Evolutionary conservation across 176 grass and related monocot species (phyloP), one percentile per base, ranked within the genome.

Genomic region (Avena eriantha): DNA sequence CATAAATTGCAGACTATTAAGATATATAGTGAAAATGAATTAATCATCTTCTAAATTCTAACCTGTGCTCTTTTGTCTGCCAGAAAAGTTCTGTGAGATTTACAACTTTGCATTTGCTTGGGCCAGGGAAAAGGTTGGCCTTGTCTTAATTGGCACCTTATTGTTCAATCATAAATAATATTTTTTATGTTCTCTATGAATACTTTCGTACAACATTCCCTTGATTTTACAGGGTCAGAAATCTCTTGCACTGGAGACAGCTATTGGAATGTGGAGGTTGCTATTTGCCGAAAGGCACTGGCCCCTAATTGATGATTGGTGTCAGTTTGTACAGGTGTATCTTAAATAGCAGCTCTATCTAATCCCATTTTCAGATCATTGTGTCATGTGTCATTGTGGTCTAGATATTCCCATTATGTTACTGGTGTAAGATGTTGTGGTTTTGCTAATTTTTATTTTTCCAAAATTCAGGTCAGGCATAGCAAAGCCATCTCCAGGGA

Each of bases 81-180:
- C 97, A 99, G 97, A 99, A 82, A 99, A 99, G 73, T 99, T 99
- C 78, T 83, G 92, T 87, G 97, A 99, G 70, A 99, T 99, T 72
- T 99, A 99, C 92, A 95, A 94, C 87, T 99, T 99, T 26, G 91
- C 97, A 22, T 99, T 99, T 90, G 73, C 80, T 87, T 99, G 97
- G 97, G 97, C 97, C 82, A 93, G 89, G 74, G 97, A 99, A 87
- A 97, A 99, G 97, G 97, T 85, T 87, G 72, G 71, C 9, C 53
- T 85, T 19, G 6, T 75, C 66, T 87, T 57, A 16, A 10, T 73
- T 70, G 53, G n/a, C 43, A 69, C 73, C 15, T 54, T 68, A 45
- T 33, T 71, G 29, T 29, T 76, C 54, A 34, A 57, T 58, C 80
- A 68, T 31, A 24, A 83, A 73, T 65, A 47, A 18, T 74, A 59